phyloP scores from a whole-genome alignment of 345 rosid species.

The Carallia pectinifolia region DNA sequence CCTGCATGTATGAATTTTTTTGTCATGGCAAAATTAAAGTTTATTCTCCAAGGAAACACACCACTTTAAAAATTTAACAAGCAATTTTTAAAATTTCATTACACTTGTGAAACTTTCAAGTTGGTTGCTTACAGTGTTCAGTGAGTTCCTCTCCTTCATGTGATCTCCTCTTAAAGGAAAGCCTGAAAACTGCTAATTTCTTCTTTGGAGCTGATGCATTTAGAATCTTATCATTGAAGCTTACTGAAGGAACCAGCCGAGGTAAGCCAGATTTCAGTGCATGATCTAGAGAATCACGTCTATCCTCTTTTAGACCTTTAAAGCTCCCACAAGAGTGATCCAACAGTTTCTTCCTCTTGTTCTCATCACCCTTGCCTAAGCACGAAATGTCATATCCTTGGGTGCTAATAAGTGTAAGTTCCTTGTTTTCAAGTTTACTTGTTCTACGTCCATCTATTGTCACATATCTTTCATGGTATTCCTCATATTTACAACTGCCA shows the following conservation, averaged over 20 bases:
- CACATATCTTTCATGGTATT: constrained; percentile 58
- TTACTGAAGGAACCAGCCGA: constrained; percentile 39
- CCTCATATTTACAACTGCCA: constrained; percentile 56
- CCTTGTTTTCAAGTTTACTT: constrained; percentile 36
- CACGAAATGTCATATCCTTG: constrained; percentile 33
- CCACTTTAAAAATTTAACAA: not conserved
- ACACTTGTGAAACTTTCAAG: not conserved
- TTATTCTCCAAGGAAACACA: not conserved
- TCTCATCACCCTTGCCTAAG: constrained; percentile 40
- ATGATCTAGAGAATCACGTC: constrained; percentile 27
- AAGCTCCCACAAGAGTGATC: constrained; percentile 39
- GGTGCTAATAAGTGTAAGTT: constrained; percentile 13
- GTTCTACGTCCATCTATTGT: constrained; percentile 50
- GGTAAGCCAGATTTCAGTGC: constrained; percentile 31
- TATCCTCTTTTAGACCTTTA: constrained; percentile 38
- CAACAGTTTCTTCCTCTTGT: constrained; percentile 35
- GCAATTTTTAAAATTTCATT: not conserved
- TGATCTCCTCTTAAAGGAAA: constrained; percentile 68
- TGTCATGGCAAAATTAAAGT: too few species aligned
- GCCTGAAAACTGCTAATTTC: constrained; percentile 50
- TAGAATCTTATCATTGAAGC: constrained; percentile 41
- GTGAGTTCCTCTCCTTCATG: constrained; percentile 58
- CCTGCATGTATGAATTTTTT: constrained; percentile 33
- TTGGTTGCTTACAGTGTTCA: constrained; percentile 46
- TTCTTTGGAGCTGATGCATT: constrained; percentile 33